Evolutionary conservation across 1,284 basidiomycete species (phyloP), one percentile per base, ranked within the genome.

Genomic region (Sanghuangporus baumii): DNA sequence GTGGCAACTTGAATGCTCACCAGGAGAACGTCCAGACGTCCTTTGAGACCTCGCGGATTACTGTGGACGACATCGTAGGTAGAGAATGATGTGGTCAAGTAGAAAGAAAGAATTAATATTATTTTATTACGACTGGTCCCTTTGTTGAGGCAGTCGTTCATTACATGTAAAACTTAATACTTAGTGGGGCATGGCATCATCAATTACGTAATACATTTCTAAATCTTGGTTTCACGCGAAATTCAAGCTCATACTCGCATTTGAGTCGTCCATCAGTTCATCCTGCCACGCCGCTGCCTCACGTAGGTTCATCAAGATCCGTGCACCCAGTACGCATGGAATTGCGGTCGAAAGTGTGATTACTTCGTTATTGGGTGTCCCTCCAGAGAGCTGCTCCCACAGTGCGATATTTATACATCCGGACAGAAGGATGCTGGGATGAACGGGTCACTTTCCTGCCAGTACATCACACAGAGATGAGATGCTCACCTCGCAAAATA

Each of bases 21-120:
- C 80, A 77, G 34, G 88, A 91, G 72, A 91, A 91, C 0, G 81
- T 91, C 86, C 86, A 89, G n/a, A 91, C 76, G 64, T 80, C 80
- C 63, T 79, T 79, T 6, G 75, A 71, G 55, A 90, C 86, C 60
- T 71, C 69, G 37, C 69, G 68, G 55, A 70, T 67, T 31, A 71
- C 64, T 38, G 64, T 64, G 31, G 67, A 68, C n/a, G 67, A 66
- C 69, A 69, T 70, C 8, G 8, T 38, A 18, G 11, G 7, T 3
- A 31, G 26, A 31, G 26, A 31, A 31, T 31, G 26, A 31, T 31
- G 26, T 31, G 26, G 26, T 5, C 26, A 31, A 31, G 26, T 31
- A 4, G 26, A 31, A 31, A 31, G 26, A 31, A 31, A 31, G 26
- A 31, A 23, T 23, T 23, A 1, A 23, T 23, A 23, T 23, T 23